Base-by-base conservation (phyloP, 2,329 filamentous ascomycete species). In the Aspergillus tanneri region DNA sequence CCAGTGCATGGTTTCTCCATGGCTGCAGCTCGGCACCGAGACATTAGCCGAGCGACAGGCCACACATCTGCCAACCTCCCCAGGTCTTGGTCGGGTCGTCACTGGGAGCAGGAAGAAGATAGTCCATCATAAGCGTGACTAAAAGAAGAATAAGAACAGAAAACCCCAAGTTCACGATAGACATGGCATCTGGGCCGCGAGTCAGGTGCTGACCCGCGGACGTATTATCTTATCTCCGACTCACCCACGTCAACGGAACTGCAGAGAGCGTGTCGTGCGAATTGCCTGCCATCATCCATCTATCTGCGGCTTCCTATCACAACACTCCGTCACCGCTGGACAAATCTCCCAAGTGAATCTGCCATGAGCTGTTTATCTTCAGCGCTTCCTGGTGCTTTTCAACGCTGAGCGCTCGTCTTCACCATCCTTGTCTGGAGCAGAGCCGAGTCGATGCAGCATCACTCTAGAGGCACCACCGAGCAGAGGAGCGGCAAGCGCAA, bases 381-480 rank as follows among this genome's bases (percentile, higher is more conserved):
- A 44, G 34, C 19, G 41, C 34, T 44, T 28, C 43, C 47, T 51
- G 55, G 57, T 50, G 50, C 47, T 40, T 52, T 57, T 51, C 46
- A 44, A 49, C 50, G 54, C 52, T 59, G 55, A 60, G 48, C 53
- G 50, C 50, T 52, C 50, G 46, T 51, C 53, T 48, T 50, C 43
- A 43, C 42, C 39, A 43, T 46, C 43, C 35, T 47, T 46, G 37
- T 46, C 47, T 59, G 57, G 57, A 61, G 62, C 57, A 56, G 55
- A 65, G 63, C 59, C 67, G 67, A 67, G 64, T 72, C 69, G 68
- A 73, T 73, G 71, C 70, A 66, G 64, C 62, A 68, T 60, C 64
- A 64, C 54, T 58, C 63, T 51, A 66, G 59, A 58, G 61, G 57
- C 60, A 60, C 67, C 56, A 62, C 65, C 61, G 67, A 70, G 57